Conservation (phyloP, 2,329 filamentous ascomycete species). For the Diplocarpon mali region DNA sequence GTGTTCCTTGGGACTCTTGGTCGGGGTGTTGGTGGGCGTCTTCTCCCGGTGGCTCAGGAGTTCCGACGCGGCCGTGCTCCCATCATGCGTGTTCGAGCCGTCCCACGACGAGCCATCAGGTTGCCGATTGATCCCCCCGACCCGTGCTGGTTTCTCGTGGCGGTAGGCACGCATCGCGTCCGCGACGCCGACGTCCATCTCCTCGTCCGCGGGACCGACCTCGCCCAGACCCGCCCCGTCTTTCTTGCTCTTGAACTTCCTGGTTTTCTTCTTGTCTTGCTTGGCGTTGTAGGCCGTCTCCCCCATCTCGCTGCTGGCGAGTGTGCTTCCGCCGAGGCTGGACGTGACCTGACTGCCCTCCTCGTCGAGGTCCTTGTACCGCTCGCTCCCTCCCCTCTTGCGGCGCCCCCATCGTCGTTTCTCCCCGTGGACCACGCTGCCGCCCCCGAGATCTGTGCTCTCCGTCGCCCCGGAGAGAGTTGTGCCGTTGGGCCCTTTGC, state of each 20-base stretch:
- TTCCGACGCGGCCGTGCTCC: slow-evolving; percentile 34
- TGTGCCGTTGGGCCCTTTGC: slow-evolving; percentile 81
- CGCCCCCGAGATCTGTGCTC: slow-evolving; percentile 76
- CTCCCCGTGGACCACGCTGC: slow-evolving; percentile 63
- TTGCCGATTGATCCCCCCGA: slow-evolving; percentile 79
- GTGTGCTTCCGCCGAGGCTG: slow-evolving; percentile 11
- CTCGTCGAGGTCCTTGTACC: slow-evolving; percentile 27
- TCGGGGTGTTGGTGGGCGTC: slow-evolving; percentile 44
- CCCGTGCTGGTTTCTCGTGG: slow-evolving; percentile 72
- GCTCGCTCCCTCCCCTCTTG: slow-evolving; percentile 24
- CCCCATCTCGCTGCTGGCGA: slow-evolving; percentile 17
- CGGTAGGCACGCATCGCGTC: slow-evolving; percentile 73
- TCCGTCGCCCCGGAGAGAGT: slow-evolving; percentile 73
- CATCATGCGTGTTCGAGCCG: slow-evolving; percentile 47
- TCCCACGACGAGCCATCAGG: slow-evolving; percentile 73
- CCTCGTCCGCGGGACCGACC: slow-evolving; percentile 23
- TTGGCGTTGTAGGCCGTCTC: slow-evolving; percentile 22
- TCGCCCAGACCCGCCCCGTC: slow-evolving; percentile 1
- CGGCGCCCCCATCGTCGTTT: slow-evolving; percentile 28
- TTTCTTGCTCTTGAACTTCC: not conserved
- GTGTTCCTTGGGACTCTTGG: slow-evolving; percentile 22
- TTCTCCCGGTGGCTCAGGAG: slow-evolving; percentile 47
- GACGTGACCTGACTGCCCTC: slow-evolving; percentile 13
- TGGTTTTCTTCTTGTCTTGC: slow-evolving; percentile 17
- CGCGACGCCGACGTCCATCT: slow-evolving; percentile 46